Base-by-base conservation (phyloP, 2,329 filamentous ascomycete genomes). In the Sphaceloma murrayae region DNA sequence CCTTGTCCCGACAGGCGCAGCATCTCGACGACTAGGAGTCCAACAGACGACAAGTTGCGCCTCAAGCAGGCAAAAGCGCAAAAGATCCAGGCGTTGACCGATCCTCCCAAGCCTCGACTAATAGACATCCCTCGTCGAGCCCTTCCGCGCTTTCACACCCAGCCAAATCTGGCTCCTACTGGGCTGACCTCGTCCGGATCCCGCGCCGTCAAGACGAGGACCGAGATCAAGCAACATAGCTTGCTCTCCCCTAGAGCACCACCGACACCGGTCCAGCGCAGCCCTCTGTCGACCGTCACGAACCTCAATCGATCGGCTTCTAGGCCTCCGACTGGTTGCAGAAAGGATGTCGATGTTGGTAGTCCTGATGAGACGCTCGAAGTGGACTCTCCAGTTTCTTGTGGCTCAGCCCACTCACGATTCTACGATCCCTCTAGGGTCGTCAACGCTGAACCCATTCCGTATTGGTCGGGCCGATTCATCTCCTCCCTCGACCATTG, bases 381-480 rank as follows among this genome's bases (percentile, higher is more conserved):
- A n/a, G n/a, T n/a, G n/a, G n/a, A n/a, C n/a, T n/a, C n/a, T n/a
- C n/a, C n/a, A n/a, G n/a, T n/a, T n/a, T n/a, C n/a, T n/a, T n/a
- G n/a, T n/a, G n/a, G n/a, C n/a, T n/a, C n/a, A n/a, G n/a, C n/a
- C n/a, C n/a, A 17, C n/a, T 43, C 3, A 11, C 22, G 2, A 18
- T 14, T 27, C 17, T 26, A 14, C n/a, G 13, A 45, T 13, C 31
- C 30, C 5, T 24, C 30, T 40, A 30, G 53, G 38, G 44, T 58
- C 34, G 34, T 30, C 38, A 49, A 24, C 11, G 48, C 54, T 7
- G 54, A 64, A 52, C 60, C 67, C 4, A 66, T 68, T 2, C 58
- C 65, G 2, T 81, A 78, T 57, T 82, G 78, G 78, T 64, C 68
- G 8, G 78, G 78, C 13, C 73, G 78, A 29, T 79, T 80, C 54